A percentile compares a stretch with the other conserved stretches of the same genome.
These are phyloP conservation scores for Thelonectria rubi DNA, from an alignment of 2,329 filamentous ascomycete genomes.

Conservation along the genomic window DNA sequence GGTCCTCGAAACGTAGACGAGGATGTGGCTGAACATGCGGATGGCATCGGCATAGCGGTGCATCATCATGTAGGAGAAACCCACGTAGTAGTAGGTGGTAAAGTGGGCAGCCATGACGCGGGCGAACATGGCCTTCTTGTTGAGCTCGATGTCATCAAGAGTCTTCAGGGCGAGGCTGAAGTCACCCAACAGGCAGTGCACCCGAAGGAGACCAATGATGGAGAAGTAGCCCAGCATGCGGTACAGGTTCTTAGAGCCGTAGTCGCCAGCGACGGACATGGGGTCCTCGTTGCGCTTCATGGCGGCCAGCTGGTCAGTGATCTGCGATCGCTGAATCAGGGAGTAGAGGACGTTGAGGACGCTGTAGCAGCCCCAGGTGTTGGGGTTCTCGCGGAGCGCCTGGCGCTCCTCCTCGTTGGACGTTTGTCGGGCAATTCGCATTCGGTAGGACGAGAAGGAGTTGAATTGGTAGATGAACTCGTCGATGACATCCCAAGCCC, in stretches of 20 bases:
- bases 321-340: conserved; percentile 97
- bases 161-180: conserved; percentile 99
- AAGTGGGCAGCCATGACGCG: conserved; percentile 99
- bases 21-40: conserved; percentile 99
- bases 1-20: conserved; percentile 97
- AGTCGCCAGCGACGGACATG: conserved; percentile 88
- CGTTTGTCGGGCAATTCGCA: conserved; percentile 83
- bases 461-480: conserved; percentile 99
- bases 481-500: conserved; percentile 99
- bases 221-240: conserved; percentile 99
- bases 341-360: conserved; percentile 99
- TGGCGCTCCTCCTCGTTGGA: conserved; percentile 92
- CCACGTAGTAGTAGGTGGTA: conserved; percentile 99
- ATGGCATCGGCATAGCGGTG: conserved; percentile 98
- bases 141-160: conserved; percentile 98
- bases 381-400: conserved; percentile 93
- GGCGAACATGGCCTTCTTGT: conserved; percentile 99
- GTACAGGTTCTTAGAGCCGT: conserved; percentile 93
- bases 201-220: conserved; percentile 94
- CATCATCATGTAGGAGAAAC: conserved; percentile 99
- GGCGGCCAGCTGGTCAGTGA: conserved; percentile 94
- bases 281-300: conserved; percentile 95
- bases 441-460: conserved; percentile 97
- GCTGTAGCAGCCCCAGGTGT: conserved; percentile 99
- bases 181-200: conserved; percentile 96